Evolutionary conservation across 495 filamentous ascomycete species (phyloP).

Genomic region (Podospora sp.): DNA sequence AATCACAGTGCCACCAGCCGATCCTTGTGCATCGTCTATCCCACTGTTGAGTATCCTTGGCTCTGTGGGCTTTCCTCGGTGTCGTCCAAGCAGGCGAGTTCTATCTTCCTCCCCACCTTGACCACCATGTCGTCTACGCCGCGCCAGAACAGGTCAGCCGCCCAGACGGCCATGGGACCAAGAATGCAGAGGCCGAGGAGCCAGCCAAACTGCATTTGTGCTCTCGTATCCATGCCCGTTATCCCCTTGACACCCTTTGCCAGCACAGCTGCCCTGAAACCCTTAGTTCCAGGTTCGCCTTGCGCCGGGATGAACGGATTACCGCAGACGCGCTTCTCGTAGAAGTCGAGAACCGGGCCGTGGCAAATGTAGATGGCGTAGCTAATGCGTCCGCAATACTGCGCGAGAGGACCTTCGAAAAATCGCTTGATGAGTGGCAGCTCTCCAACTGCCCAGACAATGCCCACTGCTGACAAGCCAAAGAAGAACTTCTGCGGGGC

Average conservation of each 20-base stretch:
- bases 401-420: conserved; percentile 58
- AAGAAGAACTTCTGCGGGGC: conserved; percentile 58
- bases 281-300: conserved; percentile 26
- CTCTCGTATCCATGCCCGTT: conserved; percentile 54
- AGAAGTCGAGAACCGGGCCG: conserved; percentile 56
- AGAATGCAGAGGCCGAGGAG: conserved; percentile 53
- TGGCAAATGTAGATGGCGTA: conserved; percentile 65
- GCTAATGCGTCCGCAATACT: conserved; percentile 65
- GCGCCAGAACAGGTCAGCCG: conserved; percentile 62
- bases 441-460: conserved; percentile 59
- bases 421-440: conserved; percentile 52
- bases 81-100: conserved; percentile 42
- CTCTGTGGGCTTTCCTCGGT: conserved; percentile 25
- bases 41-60: conserved; percentile 31
- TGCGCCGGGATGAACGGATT: conserved; percentile 20
- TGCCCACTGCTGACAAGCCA: conserved; percentile 55
- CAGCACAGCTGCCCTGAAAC: conserved; percentile 32
- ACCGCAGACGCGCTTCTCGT: conserved; percentile 52
- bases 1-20: not conserved
- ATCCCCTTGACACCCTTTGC: conserved; percentile 52
- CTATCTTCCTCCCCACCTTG: conserved; percentile 56
- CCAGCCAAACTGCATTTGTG: conserved; percentile 55
- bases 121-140: conserved; percentile 61
- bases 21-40: conserved; percentile 14
- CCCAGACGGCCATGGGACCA: conserved; percentile 57